Evolutionary conservation across 345 rosid genomes (phyloP).

Genomic region (Boechera retrofracta): DNA sequence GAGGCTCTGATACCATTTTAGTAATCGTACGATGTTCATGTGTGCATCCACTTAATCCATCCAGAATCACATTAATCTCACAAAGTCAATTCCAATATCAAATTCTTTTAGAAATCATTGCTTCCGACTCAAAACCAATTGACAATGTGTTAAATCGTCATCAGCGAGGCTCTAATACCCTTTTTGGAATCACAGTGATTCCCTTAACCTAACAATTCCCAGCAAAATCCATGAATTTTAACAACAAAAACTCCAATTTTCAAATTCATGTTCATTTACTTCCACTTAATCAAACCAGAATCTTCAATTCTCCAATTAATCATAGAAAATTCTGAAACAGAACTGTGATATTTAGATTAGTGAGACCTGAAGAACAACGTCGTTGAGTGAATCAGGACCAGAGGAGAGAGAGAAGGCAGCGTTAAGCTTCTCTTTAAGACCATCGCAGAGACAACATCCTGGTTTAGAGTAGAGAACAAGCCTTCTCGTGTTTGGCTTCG

Average conservation of each 20-base stretch:
- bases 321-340: not conserved
- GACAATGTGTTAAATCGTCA: not conserved
- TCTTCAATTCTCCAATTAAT: not conserved
- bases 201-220: not conserved
- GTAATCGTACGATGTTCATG: too few species aligned
- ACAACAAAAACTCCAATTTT: not conserved
- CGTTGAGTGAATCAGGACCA: conserved; percentile 65
- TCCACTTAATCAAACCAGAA: not conserved
- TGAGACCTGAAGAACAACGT: conserved; percentile 72
- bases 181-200: not conserved
- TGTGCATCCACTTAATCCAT: too few species aligned
- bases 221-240: not conserved
- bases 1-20: too few species aligned
- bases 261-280: not conserved
- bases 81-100: not conserved
- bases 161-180: not conserved
- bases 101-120: not conserved
- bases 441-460: conserved; percentile 94
- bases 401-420: conserved; percentile 75
- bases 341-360: not conserved
- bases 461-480: conserved; percentile 85
- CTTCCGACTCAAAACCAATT: not conserved
- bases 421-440: conserved; percentile 88
- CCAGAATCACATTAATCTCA: not conserved
- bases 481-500: conserved; percentile 47